A percentile compares a stretch with the other conserved stretches of the same genome.
Conservation (phyloP, 371 early-diverging fungal genomes). For the Paraphysoderma sedebokerense region DNA sequence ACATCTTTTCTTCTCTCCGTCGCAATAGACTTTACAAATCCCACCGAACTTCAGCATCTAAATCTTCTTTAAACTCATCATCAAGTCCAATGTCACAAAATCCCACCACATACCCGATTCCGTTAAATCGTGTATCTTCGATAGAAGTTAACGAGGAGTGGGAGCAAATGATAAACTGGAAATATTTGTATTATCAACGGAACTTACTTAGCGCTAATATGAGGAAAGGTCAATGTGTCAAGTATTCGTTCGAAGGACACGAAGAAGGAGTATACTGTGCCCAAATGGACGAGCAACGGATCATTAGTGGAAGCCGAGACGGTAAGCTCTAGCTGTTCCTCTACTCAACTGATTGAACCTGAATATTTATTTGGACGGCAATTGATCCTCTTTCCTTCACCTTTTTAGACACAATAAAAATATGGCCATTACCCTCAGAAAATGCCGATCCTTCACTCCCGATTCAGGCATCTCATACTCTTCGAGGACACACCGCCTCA, state of each 20-base stretch:
- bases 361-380: neutral
- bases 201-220: constrained; percentile 12
- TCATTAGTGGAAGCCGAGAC: constrained; percentile 37
- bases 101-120: too few relatives aligned
- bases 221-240: constrained; percentile 4
- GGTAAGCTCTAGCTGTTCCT: constrained; percentile 3
- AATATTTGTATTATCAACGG: constrained; percentile 13
- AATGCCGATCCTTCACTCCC: too few relatives aligned
- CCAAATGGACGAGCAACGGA: constrained; percentile 23
- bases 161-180: constrained; percentile 11
- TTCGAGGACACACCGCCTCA: constrained; percentile 17
- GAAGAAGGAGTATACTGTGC: constrained; percentile 33
- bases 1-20: too few relatives aligned
- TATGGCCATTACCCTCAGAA: constrained; percentile 11
- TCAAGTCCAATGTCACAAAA: too few relatives aligned
- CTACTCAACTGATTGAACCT: neutral
- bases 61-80: too few relatives aligned
- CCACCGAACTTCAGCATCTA: too few relatives aligned
- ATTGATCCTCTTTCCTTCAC: too few relatives aligned
- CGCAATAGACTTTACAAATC: too few relatives aligned
- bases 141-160: too few relatives aligned
- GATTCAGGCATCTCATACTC: neutral
- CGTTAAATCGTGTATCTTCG: too few relatives aligned
- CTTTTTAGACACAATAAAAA: constrained; percentile 3
- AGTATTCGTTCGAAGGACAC: constrained; percentile 18